phyloP scores from a whole-genome alignment of 441 rosid species.

The Jatropha multifida region DNA sequence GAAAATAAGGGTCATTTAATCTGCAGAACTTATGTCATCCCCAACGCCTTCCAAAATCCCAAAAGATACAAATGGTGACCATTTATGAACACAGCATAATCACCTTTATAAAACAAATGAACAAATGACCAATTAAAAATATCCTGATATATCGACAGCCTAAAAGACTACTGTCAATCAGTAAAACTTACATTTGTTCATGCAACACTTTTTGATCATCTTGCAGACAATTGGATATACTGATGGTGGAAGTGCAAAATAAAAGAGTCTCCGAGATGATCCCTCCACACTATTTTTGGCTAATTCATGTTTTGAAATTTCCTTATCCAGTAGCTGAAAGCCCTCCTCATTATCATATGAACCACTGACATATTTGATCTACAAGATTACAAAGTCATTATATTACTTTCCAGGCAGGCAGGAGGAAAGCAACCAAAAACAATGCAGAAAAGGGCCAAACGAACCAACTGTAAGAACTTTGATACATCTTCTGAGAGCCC shows the following conservation, averaged over 20 bases:
- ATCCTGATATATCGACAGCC: not conserved
- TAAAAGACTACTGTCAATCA: not conserved
- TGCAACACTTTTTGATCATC: conserved; percentile 84
- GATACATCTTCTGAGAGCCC: conserved; percentile 46
- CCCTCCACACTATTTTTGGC: conserved; percentile 67
- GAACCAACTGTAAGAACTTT: conserved; percentile 82
- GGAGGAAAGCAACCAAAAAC: conserved; percentile 7
- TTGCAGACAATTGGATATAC: conserved; percentile 91
- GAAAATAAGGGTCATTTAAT: not conserved
- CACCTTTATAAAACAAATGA: not conserved
- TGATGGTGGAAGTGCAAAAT: conserved; percentile 97
- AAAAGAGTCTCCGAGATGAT: conserved; percentile 86
- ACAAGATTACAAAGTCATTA: conserved; percentile 24
- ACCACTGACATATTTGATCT: conserved; percentile 97
- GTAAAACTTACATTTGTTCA: conserved; percentile 72
- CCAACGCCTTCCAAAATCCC: not conserved
- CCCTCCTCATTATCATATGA: conserved; percentile 87
- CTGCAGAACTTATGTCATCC: not conserved
- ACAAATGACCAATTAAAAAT: not conserved
- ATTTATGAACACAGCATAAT: not conserved
- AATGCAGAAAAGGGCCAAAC: conserved; percentile 26
- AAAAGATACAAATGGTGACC: not conserved
- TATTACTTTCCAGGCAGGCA: conserved; percentile 1
- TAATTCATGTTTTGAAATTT: conserved; percentile 67
- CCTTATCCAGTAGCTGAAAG: conserved; percentile 70